Evolutionary conservation across 2,329 filamentous ascomycete genomes (phyloP).

Genomic region (Fusarium sp.): DNA sequence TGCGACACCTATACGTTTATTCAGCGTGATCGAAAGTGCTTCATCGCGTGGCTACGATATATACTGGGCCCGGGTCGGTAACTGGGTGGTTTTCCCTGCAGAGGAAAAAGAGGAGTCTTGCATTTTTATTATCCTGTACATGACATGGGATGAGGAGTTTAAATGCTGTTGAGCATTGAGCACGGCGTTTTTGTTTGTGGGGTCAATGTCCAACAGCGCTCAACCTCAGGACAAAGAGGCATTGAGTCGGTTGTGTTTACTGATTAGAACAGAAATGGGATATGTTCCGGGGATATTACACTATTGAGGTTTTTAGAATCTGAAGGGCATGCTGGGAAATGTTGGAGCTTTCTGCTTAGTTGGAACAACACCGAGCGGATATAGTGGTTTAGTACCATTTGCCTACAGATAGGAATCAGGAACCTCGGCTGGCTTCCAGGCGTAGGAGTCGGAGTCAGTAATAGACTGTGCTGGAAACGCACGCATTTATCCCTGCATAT

Average conservation of each 20-base stretch:
- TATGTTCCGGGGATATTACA: slow-evolving; percentile 18
- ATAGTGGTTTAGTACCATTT: slow-evolving; percentile 46
- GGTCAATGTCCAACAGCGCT: slow-evolving; percentile 16
- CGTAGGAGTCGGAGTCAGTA: slow-evolving; percentile 49
- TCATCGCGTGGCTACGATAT: slow-evolving; percentile 47
- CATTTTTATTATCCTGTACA: slow-evolving; percentile 41
- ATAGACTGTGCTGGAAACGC: slow-evolving; percentile 49
- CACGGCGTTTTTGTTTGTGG: slow-evolving; percentile 40
- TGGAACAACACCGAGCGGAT: slow-evolving; percentile 49
- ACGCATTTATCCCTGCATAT: slow-evolving; percentile 42
- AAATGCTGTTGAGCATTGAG: slow-evolving; percentile 20
- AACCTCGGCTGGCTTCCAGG: slow-evolving; percentile 46
- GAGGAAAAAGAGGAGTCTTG: slow-evolving; percentile 43
- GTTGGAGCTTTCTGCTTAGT: slow-evolving; percentile 43
- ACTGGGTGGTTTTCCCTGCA: slow-evolving; percentile 32
- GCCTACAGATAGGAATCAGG: slow-evolving; percentile 41
- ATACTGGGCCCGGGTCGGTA: slow-evolving; percentile 43
- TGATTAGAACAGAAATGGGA: slow-evolving; percentile 11
- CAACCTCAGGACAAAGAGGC: slow-evolving; percentile 13
- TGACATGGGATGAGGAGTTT: slow-evolving; percentile 35
- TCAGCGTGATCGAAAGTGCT: slow-evolving; percentile 50
- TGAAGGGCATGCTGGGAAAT: slow-evolving; percentile 41
- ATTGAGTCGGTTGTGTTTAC: slow-evolving; percentile 9
- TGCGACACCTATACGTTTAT: slow-evolving; percentile 48
- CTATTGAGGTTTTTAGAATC: slow-evolving; percentile 38